These are phyloP conservation scores for Lactarius evosmus DNA, from an alignment of 768 basidiomycete species.

Conservation along the genomic window DNA sequence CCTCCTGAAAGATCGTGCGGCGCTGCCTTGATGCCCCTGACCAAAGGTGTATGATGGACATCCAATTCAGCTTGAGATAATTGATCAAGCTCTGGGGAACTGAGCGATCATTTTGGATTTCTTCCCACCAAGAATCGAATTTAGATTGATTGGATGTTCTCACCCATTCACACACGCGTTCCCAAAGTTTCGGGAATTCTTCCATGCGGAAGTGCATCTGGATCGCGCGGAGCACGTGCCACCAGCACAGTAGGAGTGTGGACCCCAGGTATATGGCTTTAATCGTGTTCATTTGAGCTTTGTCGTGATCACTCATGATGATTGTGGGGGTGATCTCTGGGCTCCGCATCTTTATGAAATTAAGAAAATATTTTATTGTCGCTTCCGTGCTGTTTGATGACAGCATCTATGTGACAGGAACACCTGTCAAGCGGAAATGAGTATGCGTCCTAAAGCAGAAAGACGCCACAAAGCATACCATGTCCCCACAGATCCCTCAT, in stretches of 20 bases:
- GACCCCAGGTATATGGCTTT: background rate
- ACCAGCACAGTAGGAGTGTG: constrained; percentile 5
- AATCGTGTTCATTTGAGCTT: background rate
- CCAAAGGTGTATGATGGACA: background rate
- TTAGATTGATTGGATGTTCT: background rate
- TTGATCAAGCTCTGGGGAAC: too few relatives aligned
- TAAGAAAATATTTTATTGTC: background rate
- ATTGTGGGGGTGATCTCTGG: background rate
- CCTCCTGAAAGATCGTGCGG: constrained; percentile 3
- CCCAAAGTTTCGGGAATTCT: constrained; percentile 5
- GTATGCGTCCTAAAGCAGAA: too few relatives aligned
- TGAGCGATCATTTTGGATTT: too few relatives aligned
- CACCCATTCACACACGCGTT: background rate
- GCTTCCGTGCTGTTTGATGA: too few relatives aligned
- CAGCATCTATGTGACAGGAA: too few relatives aligned
- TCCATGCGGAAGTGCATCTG: background rate
- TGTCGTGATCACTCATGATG: too few relatives aligned
- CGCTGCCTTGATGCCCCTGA: too few relatives aligned
- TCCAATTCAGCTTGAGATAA: background rate
- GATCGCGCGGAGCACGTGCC: constrained; percentile 7
- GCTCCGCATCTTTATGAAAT: background rate
- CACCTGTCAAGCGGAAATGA: background rate
- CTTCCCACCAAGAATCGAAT: background rate
- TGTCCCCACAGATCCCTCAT: constrained; percentile 4
- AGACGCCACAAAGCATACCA: background rate